Percentiles rank a stretch among this genome's conserved stretches.
Conservation (phyloP, 805 yeast species). For the Wickerhamomyces chambardii region DNA sequence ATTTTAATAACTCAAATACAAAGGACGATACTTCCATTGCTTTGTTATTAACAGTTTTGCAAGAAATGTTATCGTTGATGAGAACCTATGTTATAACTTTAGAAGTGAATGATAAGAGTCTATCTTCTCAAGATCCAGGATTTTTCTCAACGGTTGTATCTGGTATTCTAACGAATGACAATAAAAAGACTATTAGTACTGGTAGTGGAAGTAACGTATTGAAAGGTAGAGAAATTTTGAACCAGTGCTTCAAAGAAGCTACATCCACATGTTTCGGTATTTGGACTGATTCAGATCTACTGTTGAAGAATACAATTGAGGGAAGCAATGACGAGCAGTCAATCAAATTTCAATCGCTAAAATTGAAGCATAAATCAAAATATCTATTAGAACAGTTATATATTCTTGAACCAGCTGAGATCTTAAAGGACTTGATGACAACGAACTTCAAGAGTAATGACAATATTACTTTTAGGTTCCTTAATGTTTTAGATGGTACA, state of each 20-base stretch:
- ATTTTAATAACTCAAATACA: slow-evolving; percentile 6
- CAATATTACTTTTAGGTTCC: slow-evolving; percentile 40
- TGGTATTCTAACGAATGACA: slow-evolving; percentile 71
- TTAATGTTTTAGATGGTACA: slow-evolving; percentile 82
- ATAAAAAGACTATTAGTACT: slow-evolving; percentile 12
- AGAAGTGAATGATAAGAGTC: slow-evolving; percentile 24
- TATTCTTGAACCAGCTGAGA: slow-evolving; percentile 62
- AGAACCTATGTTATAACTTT: slow-evolving; percentile 38
- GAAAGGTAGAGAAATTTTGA: slow-evolving; percentile 10
- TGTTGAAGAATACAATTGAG: slow-evolving; percentile 5
- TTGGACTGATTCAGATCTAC: slow-evolving; percentile 63
- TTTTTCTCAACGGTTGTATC: slow-evolving; percentile 50
- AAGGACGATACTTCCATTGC: slow-evolving; percentile 36
- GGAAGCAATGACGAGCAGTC: slow-evolving; percentile 21
- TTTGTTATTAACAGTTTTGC: slow-evolving; percentile 46
- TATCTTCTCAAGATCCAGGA: slow-evolving; percentile 42
- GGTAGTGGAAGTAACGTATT: slow-evolving; percentile 1
- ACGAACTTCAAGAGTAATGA: slow-evolving; percentile 15
- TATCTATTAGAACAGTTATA: slow-evolving; percentile 56
- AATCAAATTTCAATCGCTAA: slow-evolving; percentile 37
- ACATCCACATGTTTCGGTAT: slow-evolving; percentile 44
- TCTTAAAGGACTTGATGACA: slow-evolving; percentile 48
- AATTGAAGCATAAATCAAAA: slow-evolving; percentile 62
- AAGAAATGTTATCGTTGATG: slow-evolving; percentile 43
- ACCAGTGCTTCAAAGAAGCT: slow-evolving; percentile 51